Base-by-base conservation (phyloP, 306 rosid species). In the Citrullus colocynthis region DNA sequence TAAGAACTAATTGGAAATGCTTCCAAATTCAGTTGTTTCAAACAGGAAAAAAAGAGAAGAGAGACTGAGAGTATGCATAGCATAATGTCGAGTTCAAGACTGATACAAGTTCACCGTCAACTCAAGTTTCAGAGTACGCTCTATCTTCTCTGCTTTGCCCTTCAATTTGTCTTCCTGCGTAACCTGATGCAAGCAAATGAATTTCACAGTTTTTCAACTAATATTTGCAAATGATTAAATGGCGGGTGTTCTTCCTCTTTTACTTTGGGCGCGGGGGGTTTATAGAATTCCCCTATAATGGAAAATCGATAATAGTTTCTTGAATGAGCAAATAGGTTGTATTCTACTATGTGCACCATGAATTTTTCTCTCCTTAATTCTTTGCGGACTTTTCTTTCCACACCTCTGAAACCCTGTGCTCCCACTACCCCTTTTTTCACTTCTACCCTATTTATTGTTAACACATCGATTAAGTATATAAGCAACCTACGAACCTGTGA, bases 321-420 rank as follows among this genome's bases (percentile, higher is more conserved):
- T 67, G 55, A 21, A 79, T 42, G 83, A 85, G 44, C 80, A 75
- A 76, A 83, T 73, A 60, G 75, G 21, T 64, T 83, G 83, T 51
- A 49, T 73, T 30, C 77, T 30, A 73, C 30, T 9, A 54, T 36
- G 62, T 86, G 85, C 81, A 75, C 59, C 70, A 74, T 78, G 79
- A 87, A 82, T 73, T 67, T 57, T 48, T 37, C 78, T 67, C 39
- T 21, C 67, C 63, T 78, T 64, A 48, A 51, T 80, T 78, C 83
- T 83, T 83, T 83, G 54, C 87, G 76, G 56, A 69, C 71, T 63
- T 75, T 48, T 80, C 82, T 75, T 75, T 76, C 58, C 80, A 70
- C 59, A 57, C 84, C 79, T n/a, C 76, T 78, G 55, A 74, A 82
- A 85, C 79, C 82, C 74, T 57, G 76, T 34, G 21, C 74, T 39